Conservation (phyloP, 1,139 yeast genomes). For the Yamadazyma sp. region DNA sequence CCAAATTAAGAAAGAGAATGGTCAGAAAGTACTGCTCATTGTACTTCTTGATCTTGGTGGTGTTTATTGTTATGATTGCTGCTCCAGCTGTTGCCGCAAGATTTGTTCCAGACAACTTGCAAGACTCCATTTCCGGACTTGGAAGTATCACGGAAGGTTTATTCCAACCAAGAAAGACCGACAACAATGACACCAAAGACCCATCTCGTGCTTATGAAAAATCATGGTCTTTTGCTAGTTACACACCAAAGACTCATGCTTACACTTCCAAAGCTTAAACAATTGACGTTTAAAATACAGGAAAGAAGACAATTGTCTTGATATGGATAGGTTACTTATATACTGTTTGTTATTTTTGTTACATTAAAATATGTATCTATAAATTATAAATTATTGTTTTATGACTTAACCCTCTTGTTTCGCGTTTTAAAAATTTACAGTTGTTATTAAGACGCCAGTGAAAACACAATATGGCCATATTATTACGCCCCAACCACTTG, state of each 20-base stretch:
- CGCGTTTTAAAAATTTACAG: neutral
- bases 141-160: constrained; percentile 62
- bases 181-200: constrained; percentile 80
- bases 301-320: neutral
- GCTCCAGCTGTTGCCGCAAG: constrained; percentile 86
- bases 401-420: constrained; percentile 1
- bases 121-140: constrained; percentile 25
- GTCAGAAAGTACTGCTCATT: constrained; percentile 89
- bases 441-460: neutral
- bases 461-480: constrained; percentile 9
- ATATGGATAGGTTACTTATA: constrained; percentile 15
- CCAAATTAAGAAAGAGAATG: constrained; percentile 97
- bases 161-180: constrained; percentile 82
- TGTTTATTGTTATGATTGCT: constrained; percentile 75
- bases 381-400: constrained; percentile 11
- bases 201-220: constrained; percentile 46
- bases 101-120: constrained; percentile 30
- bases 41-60: constrained; percentile 66
- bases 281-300: neutral
- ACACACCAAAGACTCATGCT: constrained; percentile 55
- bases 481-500: constrained; percentile 15
- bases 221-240: constrained; percentile 50
- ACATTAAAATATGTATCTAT: constrained; percentile 9
- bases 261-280: constrained; percentile 60
- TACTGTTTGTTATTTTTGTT: constrained; percentile 12